These are phyloP conservation scores for Tetrahymena borealis DNA, from an alignment of 73 alveolate species.

Conservation along the genomic window DNA sequence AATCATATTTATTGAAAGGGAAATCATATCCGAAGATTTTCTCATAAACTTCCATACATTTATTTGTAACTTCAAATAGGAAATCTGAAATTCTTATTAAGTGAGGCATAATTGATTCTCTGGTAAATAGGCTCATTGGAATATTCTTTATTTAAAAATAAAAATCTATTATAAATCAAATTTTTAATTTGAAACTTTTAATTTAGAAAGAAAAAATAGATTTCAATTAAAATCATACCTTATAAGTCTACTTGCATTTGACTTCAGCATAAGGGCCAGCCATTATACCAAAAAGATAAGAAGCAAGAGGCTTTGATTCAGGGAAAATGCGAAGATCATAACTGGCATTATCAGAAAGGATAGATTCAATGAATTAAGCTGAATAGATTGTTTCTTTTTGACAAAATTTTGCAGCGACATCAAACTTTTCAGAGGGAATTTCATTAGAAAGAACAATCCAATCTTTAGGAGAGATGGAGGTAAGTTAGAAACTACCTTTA, in stretches of 20 bases:
- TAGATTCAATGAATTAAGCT: conserved; percentile 22
- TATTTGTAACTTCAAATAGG: conserved; percentile 10
- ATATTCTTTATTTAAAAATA: conserved; percentile 19
- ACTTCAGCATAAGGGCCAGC: conserved; percentile 59
- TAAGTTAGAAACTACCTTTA: conserved; percentile 76
- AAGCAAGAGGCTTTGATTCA: conserved; percentile 37
- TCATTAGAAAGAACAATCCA: conserved; percentile 94
- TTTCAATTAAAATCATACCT: neutral
- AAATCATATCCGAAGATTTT: conserved; percentile 76
- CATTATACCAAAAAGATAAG: conserved; percentile 45
- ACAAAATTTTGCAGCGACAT: conserved; percentile 40
- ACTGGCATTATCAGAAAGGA: neutral
- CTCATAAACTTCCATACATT: conserved; percentile 60
- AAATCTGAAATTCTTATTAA: conserved; percentile 47
- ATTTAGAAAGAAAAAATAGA: neutral
- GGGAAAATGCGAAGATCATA: conserved; percentile 38
- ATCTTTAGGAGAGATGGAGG: conserved; percentile 79
- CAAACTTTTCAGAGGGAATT: conserved; percentile 36
- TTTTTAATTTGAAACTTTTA: too few species aligned
- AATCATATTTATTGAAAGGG: conserved; percentile 93
- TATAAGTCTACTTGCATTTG: neutral
- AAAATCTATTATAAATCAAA: neutral
- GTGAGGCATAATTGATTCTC: conserved; percentile 63
- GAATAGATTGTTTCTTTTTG: conserved; percentile 58
- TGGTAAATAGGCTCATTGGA: conserved; percentile 69